Percentiles rank a stretch among this genome's conserved stretches.
Evolutionary conservation across 129 eudicot genomes (phyloP).

Genomic region (Helianthus tuberosus): DNA sequence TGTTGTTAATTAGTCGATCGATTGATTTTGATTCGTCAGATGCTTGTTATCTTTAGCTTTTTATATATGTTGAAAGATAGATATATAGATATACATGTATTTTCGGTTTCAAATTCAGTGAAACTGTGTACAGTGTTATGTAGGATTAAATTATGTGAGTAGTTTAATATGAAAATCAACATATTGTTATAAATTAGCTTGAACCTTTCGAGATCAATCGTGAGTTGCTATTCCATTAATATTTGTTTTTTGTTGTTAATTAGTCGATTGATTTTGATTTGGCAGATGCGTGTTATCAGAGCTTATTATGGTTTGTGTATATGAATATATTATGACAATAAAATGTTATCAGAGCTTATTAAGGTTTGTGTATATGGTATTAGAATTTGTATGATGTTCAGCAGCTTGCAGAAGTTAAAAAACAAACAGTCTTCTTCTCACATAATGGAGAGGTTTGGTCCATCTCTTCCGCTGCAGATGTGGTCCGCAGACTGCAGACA

Average conservation of each 20-base stretch:
- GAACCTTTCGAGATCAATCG: not conserved
- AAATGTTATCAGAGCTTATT: too few relatives aligned
- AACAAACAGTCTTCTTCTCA: too few relatives aligned
- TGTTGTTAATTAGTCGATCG: not conserved
- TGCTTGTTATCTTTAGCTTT: conserved; percentile 3
- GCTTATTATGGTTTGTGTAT: not conserved
- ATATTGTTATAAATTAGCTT: not conserved
- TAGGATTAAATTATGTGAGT: not conserved
- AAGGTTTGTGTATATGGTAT: too few relatives aligned
- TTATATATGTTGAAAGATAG: not conserved
- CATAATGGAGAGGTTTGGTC: too few relatives aligned
- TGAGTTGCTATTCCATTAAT: not conserved
- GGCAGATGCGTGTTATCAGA: conserved; percentile 10
- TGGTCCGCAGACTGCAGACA: too few relatives aligned
- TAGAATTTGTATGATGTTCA: too few relatives aligned
- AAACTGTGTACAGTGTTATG: not conserved
- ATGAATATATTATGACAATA: not conserved
- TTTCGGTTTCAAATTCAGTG: not conserved
- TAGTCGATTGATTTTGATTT: not conserved
- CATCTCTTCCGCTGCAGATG: too few relatives aligned
- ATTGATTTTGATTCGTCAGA: conserved; percentile 4
- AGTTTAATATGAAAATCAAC: not conserved
- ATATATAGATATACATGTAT: not conserved
- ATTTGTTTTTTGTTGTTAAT: not conserved
- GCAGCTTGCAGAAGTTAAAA: too few relatives aligned